Base-by-base conservation (phyloP, 2,329 filamentous ascomycete species). In the Didymella arachidicola region DNA sequence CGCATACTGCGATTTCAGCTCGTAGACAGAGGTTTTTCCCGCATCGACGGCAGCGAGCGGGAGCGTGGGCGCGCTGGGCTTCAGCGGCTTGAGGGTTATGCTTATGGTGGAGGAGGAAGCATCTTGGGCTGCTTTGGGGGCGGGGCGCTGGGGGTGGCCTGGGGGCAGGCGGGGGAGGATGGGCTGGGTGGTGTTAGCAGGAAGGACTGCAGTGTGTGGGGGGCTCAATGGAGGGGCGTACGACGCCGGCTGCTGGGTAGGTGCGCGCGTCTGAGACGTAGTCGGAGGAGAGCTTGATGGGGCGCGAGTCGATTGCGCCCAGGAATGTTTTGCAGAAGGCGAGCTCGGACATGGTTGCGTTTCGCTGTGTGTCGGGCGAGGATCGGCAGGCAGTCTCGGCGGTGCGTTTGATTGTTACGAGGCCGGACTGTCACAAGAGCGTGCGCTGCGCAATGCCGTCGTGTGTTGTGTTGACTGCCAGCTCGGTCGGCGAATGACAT, bases 271-370 rank as follows among this genome's bases (percentile, higher is more conserved):
- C 92, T 78, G 94, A 91, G 77, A 96, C 88, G 86, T 97, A 90
- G 77, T 98, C 92, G 64, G 91, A 83, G n/a, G 89, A 87, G 63
- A 98, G 86, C 82, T 93, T 96, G 69, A 88, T 78, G 7, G 93
- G 90, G 48, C 89, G 88, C 60, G 87, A 86, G 79, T 96, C 92
- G 62, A 98, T 86, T 22, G 87, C 85, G 51, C 88, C 82, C 67
- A 99, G 87, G 78, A 96, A 97, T 30, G 87, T 84, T 79, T 90
- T 92, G 68, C 92, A 90, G 77, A 97, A 98, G 49, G 87, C 81
- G 60, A 93, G 79, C 84, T 97, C 93, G n/a, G 75, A 72, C 76
- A 78, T 78, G 60, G 45, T 66, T 57, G 63, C 29, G 48, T 49
- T 4, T 34, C 16, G 12, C 14, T 34, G 14, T 14, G 14, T 12